Conservation (phyloP, 805 yeast genomes). For the Candida ortonii region DNA sequence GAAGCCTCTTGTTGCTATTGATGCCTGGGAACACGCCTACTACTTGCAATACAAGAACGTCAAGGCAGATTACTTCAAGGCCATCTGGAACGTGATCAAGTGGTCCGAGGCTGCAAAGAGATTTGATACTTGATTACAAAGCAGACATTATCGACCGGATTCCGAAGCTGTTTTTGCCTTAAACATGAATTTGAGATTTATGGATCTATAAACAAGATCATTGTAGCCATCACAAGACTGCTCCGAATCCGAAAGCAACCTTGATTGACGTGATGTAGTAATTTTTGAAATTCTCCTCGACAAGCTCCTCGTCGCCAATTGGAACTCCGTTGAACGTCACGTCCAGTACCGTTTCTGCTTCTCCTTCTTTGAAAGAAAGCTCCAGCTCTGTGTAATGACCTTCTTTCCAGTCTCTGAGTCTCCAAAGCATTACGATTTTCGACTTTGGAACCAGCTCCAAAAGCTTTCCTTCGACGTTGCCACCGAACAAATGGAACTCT, state of each 20-base stretch:
- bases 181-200: too few relatives aligned
- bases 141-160: background rate
- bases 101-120: constrained; percentile 88
- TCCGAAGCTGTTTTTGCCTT: too few relatives aligned
- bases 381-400: constrained; percentile 73
- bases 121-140: constrained; percentile 39
- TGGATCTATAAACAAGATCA: background rate
- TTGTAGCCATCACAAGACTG: constrained; percentile 54
- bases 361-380: constrained; percentile 69
- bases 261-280: constrained; percentile 88
- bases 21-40: constrained; percentile 97
- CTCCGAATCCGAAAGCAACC: constrained; percentile 91
- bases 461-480: constrained; percentile 75
- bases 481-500: constrained; percentile 75
- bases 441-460: constrained; percentile 55
- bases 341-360: constrained; percentile 78
- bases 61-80: constrained; percentile 88
- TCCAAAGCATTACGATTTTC: constrained; percentile 74
- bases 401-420: constrained; percentile 83
- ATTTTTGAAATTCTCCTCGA: constrained; percentile 78
- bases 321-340: constrained; percentile 88
- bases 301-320: constrained; percentile 90
- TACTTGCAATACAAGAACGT: constrained; percentile 90
- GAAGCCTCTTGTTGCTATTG: constrained; percentile 81
- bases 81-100: constrained; percentile 91